These are phyloP conservation scores for Tolypocladium ophioglossoides DNA, from an alignment of 2,329 filamentous ascomycete species.

Conservation along the genomic window DNA sequence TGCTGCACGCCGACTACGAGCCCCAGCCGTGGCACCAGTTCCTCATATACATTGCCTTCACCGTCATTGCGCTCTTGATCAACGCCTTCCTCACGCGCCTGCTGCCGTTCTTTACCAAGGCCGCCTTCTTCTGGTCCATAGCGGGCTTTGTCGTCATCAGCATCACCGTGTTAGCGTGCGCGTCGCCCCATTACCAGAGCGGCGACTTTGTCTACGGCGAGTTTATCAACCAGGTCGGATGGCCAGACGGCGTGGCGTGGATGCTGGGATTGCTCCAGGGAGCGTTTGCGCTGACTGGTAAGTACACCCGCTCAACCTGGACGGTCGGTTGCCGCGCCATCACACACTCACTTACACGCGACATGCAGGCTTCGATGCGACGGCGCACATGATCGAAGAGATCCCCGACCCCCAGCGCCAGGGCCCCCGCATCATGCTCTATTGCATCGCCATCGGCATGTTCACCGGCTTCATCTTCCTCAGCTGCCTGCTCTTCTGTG, in stretches of 20 bases:
- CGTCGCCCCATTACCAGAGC: slow-evolving; percentile 53
- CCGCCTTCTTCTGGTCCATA: slow-evolving; percentile 62
- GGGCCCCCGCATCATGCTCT: slow-evolving; percentile 57
- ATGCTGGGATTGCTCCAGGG: slow-evolving; percentile 43
- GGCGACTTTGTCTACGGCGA: slow-evolving; percentile 54
- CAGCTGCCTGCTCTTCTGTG: slow-evolving; percentile 52
- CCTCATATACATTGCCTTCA: slow-evolving; percentile 58
- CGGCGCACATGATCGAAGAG: slow-evolving; percentile 44
- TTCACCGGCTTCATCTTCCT: slow-evolving; percentile 54
- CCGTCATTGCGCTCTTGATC: slow-evolving; percentile 47
- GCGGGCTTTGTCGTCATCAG: slow-evolving; percentile 58
- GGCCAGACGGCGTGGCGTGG: slow-evolving; percentile 57
- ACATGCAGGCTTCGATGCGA: slow-evolving; percentile 33
- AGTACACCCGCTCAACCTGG: not conserved
- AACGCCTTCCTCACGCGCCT: slow-evolving; percentile 50
- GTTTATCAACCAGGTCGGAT: slow-evolving; percentile 59
- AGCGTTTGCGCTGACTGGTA: slow-evolving; percentile 33
- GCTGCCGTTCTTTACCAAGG: slow-evolving; percentile 56
- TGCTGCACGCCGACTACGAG: slow-evolving; percentile 48
- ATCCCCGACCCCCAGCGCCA: slow-evolving; percentile 47
- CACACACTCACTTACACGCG: too few relatives aligned
- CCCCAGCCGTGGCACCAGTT: slow-evolving; percentile 60
- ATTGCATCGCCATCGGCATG: slow-evolving; percentile 52
- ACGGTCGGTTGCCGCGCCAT: not conserved
- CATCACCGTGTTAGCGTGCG: slow-evolving; percentile 57